These are phyloP conservation scores for Cafeteria roenbergensis DNA, from an alignment of 108 stramenopile species.

Conservation along the genomic window DNA sequence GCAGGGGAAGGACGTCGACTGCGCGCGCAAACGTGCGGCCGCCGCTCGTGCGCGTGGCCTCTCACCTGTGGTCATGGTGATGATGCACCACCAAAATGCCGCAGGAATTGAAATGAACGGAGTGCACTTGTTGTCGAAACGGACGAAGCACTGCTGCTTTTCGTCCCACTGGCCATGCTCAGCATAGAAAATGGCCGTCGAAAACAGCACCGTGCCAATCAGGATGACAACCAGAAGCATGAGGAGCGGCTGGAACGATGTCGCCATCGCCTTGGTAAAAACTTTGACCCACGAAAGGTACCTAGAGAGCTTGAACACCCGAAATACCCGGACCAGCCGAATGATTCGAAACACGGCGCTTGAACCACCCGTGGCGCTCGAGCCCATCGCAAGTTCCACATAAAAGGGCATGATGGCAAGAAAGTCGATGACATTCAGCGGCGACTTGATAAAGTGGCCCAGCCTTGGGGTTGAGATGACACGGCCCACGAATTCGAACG, in stretches of 20 bases:
- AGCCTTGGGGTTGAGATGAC: slow-evolving; percentile 3
- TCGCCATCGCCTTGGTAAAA: slow-evolving; percentile 1
- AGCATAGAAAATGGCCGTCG: slow-evolving; percentile 6
- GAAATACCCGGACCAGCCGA: slow-evolving; percentile 22
- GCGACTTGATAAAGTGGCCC: background rate
- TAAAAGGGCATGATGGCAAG: slow-evolving; percentile 29
- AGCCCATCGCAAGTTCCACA: slow-evolving; percentile 12
- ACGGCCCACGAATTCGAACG: slow-evolving; percentile 16
- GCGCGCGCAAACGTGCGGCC: too few species aligned
- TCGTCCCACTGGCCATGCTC: slow-evolving; percentile 2
- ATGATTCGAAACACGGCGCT: slow-evolving; percentile 14
- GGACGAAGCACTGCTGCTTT: background rate
- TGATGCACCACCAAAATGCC: slow-evolving; percentile 18
- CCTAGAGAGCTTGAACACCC: slow-evolving; percentile 20
- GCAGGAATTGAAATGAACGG: slow-evolving; percentile 6
- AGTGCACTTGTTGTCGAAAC: background rate
- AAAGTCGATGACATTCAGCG: slow-evolving; percentile 24
- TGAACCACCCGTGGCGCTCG: background rate
- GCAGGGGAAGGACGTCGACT: too few species aligned
- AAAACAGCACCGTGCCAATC: slow-evolving; percentile 7
- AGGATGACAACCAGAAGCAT: slow-evolving; percentile 18
- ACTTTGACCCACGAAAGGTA: slow-evolving; percentile 12
- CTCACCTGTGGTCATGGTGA: slow-evolving; percentile 24
- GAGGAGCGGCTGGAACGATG: slow-evolving; percentile 3
- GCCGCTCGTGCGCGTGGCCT: too few species aligned